A percentile compares a stretch with the other conserved stretches of the same genome.
Conservation (phyloP, 305 asterid genomes). For the Fraxinus greggii region DNA sequence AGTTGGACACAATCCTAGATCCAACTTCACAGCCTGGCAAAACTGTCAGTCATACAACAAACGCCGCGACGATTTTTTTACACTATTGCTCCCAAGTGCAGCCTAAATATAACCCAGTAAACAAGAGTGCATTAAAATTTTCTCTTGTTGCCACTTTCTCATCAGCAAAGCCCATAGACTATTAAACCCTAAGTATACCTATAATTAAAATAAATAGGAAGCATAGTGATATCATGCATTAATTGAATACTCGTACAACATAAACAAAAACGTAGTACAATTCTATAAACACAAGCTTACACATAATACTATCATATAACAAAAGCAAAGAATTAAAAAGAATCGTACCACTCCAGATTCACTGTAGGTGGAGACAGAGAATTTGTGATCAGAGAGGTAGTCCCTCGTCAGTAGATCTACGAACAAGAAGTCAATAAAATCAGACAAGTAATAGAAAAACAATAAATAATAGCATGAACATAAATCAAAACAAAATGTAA, state of each 20-base stretch:
- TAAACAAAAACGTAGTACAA: not conserved
- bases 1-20: not conserved
- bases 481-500: not conserved
- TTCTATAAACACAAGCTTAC: not conserved
- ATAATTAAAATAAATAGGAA: not conserved
- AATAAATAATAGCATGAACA: not conserved
- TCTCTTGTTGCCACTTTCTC: not conserved
- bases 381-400: constrained; percentile 77
- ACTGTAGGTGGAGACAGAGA: constrained; percentile 73
- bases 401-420: constrained; percentile 82
- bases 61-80: not conserved
- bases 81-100: constrained; percentile 8
- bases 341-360: constrained; percentile 66
- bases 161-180: not conserved
- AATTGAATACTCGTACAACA: not conserved
- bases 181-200: not conserved
- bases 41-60: constrained; percentile 3
- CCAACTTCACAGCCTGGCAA: not conserved
- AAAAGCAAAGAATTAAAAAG: not conserved
- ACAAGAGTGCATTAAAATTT: not conserved
- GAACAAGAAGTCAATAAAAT: constrained; percentile 16
- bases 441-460: not conserved
- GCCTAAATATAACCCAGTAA: not conserved
- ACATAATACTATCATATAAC: not conserved
- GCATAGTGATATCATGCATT: not conserved